These are phyloP conservation scores for Podospora sp. DNA, from an alignment of 495 filamentous ascomycete genomes.

Conservation along the genomic window DNA sequence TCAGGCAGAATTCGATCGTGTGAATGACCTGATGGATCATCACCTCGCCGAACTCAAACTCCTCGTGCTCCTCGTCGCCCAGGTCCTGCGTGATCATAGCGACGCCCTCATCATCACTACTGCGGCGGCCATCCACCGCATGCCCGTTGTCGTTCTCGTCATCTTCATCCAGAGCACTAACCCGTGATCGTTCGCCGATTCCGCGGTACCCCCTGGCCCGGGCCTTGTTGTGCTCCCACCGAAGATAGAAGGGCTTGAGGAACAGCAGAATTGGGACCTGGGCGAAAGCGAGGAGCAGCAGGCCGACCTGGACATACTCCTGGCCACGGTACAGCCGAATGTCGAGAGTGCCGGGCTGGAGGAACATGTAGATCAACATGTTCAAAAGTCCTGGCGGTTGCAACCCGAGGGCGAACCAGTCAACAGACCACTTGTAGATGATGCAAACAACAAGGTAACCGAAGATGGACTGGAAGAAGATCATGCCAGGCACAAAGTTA, in stretches of 20 bases:
- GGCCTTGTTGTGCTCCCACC: constrained; percentile 88
- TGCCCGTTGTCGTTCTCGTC: constrained; percentile 63
- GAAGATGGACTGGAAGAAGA: constrained; percentile 99
- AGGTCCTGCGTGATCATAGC: constrained; percentile 86
- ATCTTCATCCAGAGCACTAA: constrained; percentile 85
- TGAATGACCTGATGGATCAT: constrained; percentile 99
- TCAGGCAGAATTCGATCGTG: constrained; percentile 99
- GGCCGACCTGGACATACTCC: constrained; percentile 66
- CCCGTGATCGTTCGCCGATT: constrained; percentile 81
- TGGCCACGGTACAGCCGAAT: constrained; percentile 76
- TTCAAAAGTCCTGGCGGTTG: constrained; percentile 87
- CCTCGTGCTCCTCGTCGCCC: constrained; percentile 80
- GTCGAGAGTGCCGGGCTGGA: constrained; percentile 77
- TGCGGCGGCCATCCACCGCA: constrained; percentile 60
- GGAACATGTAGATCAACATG: constrained; percentile 99
- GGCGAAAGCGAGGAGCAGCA: constrained; percentile 79
- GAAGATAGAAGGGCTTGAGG: constrained; percentile 92
- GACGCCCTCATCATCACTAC: constrained; percentile 82
- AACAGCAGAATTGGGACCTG: constrained; percentile 92
- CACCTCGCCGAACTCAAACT: constrained; percentile 93
- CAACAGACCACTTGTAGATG: constrained; percentile 93
- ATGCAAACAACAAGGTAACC: constrained; percentile 94
- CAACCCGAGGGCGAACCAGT: constrained; percentile 71
- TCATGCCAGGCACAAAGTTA: constrained; percentile 96
- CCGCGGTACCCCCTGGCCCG: constrained; percentile 87